Evolutionary conservation across 1,139 yeast species (phyloP), one percentile per base, ranked within the genome.

Genomic region (Ashbya aceris): DNA sequence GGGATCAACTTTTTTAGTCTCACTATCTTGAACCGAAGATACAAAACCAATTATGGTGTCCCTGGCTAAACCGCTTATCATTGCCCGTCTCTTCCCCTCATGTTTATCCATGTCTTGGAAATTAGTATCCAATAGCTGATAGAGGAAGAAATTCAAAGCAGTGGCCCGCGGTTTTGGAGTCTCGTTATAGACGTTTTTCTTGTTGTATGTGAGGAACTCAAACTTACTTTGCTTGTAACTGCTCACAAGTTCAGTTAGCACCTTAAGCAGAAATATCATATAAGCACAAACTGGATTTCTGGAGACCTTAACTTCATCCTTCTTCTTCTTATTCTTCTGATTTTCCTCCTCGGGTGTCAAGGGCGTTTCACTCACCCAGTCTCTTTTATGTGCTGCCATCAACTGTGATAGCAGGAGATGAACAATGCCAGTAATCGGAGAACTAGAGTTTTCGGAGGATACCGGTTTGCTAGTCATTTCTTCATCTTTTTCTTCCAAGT

Each of bases 171-270:
- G 91, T 50, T 74, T 77, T 6, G 66, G 64, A 1, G 59, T 46
- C 11, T 60, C 65, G 48, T 71, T 53, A 47, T 63, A 66, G 58
- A 17, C 53, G 55, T 39, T 67, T 62, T 61, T 77, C 77, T 79
- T 81, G 2, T 91, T 78, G 53, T 75, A 87, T 0, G 89, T 79
- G 44, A 89, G 66, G 54, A 89, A 83, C 53, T 86, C 96, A 41
- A 83, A 70, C 58, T 89, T 89, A 45, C 91, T 77, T 47, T 77
- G 79, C 50, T 81, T 82, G 61, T 87, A 89, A 1, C 95, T 83
- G 2, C 81, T 77, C 13, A 87, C 62, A 11, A 87, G 65, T 52
- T 89, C 97, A 1, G 81, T 71, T 31, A 87, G 62, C 0, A 77
- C 65, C 53, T 80, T 85, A 33, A 89, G 64, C 34, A 89, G 63